phyloP scores from a whole-genome alignment of 208 protist species.

The Porcisia hertigi region DNA sequence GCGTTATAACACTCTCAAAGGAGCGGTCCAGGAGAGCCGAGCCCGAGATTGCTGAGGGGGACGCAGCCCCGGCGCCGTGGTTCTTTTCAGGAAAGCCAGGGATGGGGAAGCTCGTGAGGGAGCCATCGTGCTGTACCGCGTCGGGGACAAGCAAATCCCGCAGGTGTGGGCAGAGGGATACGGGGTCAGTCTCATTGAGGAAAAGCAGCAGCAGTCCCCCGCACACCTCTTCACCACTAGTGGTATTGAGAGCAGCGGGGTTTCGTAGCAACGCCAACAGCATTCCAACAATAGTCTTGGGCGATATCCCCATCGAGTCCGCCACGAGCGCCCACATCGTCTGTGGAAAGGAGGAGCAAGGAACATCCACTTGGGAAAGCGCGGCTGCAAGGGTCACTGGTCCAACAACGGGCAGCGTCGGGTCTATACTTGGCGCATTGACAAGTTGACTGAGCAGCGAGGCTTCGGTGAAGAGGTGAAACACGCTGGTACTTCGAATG shows the following conservation, averaged over 20 bases:
- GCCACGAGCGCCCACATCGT: conserved; percentile 8
- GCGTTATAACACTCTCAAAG: background rate
- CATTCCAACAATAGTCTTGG: background rate
- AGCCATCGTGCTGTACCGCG: conserved; percentile 2
- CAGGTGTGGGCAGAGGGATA: background rate
- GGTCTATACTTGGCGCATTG: background rate
- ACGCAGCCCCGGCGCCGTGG: background rate
- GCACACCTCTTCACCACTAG: conserved; percentile 7
- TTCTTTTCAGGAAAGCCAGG: background rate
- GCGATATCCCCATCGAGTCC: conserved; percentile 1
- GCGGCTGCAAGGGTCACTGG: conserved; percentile 6
- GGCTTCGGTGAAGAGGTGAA: background rate
- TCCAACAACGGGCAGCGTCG: background rate
- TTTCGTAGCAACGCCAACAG: conserved; percentile 3
- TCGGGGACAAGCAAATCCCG: background rate
- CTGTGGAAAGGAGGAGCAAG: background rate
- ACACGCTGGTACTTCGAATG: background rate
- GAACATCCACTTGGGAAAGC: conserved; percentile 4
- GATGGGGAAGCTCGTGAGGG: background rate
- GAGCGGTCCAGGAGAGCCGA: background rate
- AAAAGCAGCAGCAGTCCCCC: conserved; percentile 6
- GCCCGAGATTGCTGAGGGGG: background rate
- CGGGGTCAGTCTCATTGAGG: background rate
- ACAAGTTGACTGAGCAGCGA: background rate
- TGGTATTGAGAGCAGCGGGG: background rate